Evolutionary conservation across 192 early-diverging fungal species (phyloP).

Genomic region (Radiomyces spectabilis): DNA sequence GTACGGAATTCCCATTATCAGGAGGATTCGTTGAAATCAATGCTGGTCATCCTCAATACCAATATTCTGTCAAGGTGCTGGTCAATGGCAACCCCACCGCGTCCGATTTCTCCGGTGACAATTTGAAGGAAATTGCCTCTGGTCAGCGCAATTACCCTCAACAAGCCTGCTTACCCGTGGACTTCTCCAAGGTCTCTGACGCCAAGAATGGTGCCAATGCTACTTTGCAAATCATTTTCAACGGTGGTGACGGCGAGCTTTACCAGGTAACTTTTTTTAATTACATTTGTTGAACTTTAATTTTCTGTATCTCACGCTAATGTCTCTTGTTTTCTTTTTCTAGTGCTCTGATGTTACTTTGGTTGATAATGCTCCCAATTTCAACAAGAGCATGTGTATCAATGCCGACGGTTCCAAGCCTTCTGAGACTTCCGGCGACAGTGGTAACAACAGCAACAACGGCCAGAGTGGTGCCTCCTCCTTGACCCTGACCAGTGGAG

Average conservation of each 20-base stretch:
- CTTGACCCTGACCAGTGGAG: too few species aligned
- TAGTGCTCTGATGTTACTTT: conserved; percentile 23
- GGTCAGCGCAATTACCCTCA: conserved; percentile 25
- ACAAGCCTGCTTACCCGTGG: conserved; percentile 29
- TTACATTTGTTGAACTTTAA: neutral
- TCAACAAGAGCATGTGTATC: conserved; percentile 10
- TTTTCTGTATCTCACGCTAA: neutral
- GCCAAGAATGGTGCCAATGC: conserved; percentile 38
- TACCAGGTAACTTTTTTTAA: conserved; percentile 30
- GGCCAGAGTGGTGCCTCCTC: too few species aligned
- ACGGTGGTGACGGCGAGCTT: conserved; percentile 39
- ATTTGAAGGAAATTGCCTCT: conserved; percentile 4
- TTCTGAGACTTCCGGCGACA: neutral
- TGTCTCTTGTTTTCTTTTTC: neutral
- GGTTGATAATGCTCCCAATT: neutral
- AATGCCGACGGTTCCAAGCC: conserved; percentile 13
- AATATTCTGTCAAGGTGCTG: conserved; percentile 31
- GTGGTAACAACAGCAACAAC: too few species aligned
- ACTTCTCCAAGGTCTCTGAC: conserved; percentile 22
- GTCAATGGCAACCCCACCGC: conserved; percentile 31
- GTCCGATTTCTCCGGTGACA: conserved; percentile 28
- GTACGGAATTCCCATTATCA: conserved; percentile 36
- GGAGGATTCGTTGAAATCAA: conserved; percentile 36
- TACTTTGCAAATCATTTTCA: conserved; percentile 46
- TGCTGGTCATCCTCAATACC: conserved; percentile 31